Percentiles rank a stretch among this genome's conserved stretches.
These are phyloP conservation scores for Avena eriantha DNA, from an alignment of 176 grass and related monocot species.

Conservation along the genomic window DNA sequence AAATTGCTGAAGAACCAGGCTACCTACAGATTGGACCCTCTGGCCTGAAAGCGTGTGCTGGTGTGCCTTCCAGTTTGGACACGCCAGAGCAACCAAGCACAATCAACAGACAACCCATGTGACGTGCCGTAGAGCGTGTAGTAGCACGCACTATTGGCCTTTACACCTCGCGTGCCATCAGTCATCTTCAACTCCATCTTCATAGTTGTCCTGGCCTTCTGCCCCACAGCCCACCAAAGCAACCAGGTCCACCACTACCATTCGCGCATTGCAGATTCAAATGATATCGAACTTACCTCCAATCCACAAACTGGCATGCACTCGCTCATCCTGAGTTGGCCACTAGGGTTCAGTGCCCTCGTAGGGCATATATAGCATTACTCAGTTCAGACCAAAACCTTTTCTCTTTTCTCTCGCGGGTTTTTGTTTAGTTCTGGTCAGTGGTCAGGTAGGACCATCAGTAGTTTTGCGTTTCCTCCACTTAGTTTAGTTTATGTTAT, in stretches of 20 bases:
- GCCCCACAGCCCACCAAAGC: neutral
- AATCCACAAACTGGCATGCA: neutral
- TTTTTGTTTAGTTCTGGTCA: neutral
- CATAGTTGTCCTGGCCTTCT: neutral
- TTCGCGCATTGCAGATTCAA: neutral
- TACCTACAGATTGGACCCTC: neutral
- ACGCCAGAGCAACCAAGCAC: conserved; percentile 11
- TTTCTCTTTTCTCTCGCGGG: neutral
- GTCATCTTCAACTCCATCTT: neutral
- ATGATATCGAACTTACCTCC: neutral
- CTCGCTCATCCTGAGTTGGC: neutral
- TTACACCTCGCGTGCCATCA: conserved; percentile 41
- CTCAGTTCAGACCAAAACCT: neutral
- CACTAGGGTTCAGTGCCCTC: conserved; percentile 2
- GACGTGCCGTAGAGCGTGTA: conserved; percentile 23
- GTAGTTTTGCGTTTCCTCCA: no score
- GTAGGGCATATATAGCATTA: neutral
- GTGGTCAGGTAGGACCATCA: neutral
- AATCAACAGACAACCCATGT: conserved; percentile 57
- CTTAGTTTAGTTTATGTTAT: neutral
- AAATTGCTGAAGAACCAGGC: neutral
- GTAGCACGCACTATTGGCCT: conserved; percentile 30
- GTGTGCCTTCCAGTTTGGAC: neutral
- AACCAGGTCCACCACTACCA: conserved; percentile 19
- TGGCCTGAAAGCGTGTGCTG: neutral